Conservation (phyloP, 192 early-diverging fungal species). For the Funneliformis mosseae region DNA sequence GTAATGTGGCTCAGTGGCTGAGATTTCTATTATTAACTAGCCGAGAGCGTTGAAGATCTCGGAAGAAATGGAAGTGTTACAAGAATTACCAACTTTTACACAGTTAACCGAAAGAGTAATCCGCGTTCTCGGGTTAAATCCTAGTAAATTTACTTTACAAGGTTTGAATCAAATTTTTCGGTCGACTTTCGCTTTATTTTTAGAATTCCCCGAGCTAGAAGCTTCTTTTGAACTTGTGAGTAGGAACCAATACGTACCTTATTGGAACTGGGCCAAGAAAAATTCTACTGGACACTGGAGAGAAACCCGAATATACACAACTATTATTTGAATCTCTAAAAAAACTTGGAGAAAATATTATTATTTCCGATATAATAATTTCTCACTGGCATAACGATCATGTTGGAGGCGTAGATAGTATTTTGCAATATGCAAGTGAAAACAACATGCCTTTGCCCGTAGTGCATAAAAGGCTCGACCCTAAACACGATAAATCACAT, state of each 20-base stretch:
- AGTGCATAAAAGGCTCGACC: conserved; percentile 35
- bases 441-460: conserved; percentile 35
- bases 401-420: conserved; percentile 63
- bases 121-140: conserved; percentile 78
- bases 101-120: conserved; percentile 60
- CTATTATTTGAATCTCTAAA: conserved; percentile 54
- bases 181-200: neutral
- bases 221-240: neutral
- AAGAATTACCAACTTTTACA: conserved; percentile 55
- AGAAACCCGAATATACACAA: conserved; percentile 65
- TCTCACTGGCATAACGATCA: conserved; percentile 86
- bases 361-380: conserved; percentile 69
- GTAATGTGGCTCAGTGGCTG: neutral
- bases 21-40: neutral
- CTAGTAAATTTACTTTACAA: conserved; percentile 78
- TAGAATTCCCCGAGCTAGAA: neutral
- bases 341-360: conserved; percentile 45
- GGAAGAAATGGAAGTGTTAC: conserved; percentile 46
- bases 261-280: conserved; percentile 74
- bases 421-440: conserved; percentile 36
- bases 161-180: conserved; percentile 45
- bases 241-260: conserved; percentile 85
- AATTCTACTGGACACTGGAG: conserved; percentile 78
- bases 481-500: conserved; percentile 38
- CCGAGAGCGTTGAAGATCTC: neutral